A percentile compares a stretch with the other conserved stretches of the same genome.
Conservation (phyloP, 2,329 filamentous ascomycete genomes). For the Ascochyta fabae region DNA sequence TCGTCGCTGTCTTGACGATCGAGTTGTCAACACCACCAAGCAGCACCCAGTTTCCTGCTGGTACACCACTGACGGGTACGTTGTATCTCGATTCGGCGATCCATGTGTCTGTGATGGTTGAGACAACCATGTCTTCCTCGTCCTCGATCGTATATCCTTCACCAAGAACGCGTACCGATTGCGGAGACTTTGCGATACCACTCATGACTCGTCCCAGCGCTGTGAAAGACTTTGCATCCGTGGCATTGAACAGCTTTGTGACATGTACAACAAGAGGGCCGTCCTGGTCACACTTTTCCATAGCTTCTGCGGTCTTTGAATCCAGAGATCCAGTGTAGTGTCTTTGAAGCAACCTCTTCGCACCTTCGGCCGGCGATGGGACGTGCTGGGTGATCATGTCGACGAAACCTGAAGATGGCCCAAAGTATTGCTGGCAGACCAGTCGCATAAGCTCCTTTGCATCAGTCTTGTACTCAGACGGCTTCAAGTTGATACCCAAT, state of each 20-base stretch:
- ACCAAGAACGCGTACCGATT: conserved; percentile 87
- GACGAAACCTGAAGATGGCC: conserved; percentile 85
- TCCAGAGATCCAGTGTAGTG: conserved; percentile 94
- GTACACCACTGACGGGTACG: conserved; percentile 87
- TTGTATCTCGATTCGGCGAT: conserved; percentile 94
- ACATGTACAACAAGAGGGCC: conserved; percentile 91
- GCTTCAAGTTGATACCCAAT: conserved; percentile 86
- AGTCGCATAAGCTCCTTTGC: conserved; percentile 86
- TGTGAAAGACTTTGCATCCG: conserved; percentile 89
- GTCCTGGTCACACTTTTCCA: conserved; percentile 83
- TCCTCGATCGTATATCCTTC: conserved; percentile 97
- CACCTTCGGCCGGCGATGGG: conserved; percentile 82
- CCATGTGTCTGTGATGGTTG: conserved; percentile 84
- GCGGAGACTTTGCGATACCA: conserved; percentile 81
- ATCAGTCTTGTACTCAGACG: conserved; percentile 88
- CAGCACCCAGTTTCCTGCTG: conserved; percentile 92
- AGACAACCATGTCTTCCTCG: conserved; percentile 93
- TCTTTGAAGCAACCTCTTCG: conserved; percentile 76
- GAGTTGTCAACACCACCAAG: conserved; percentile 94
- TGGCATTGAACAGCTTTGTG: conserved; percentile 89
- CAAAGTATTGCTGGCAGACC: conserved; percentile 96
- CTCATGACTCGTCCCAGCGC: conserved; percentile 92
- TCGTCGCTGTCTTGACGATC: conserved; percentile 95
- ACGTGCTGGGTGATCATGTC: conserved; percentile 94
- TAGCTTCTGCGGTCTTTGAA: conserved; percentile 77